These are phyloP conservation scores for Mycena albidolilacea DNA, from an alignment of 768 basidiomycete species.

Conservation along the genomic window DNA sequence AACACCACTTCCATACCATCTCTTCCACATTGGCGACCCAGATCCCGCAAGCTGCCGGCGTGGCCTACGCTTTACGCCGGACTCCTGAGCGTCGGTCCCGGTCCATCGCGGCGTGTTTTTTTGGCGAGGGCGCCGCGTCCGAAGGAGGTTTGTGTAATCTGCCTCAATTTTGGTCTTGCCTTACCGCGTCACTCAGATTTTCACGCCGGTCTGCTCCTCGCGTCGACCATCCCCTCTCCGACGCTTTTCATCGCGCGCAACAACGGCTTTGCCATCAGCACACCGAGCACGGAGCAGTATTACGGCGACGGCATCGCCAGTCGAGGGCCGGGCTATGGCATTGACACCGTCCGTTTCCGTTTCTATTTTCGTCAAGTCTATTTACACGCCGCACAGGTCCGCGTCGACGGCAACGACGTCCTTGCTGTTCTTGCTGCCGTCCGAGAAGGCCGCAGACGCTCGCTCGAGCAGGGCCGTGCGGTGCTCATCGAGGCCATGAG, in stretches of 20 bases:
- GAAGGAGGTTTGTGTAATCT: constrained; percentile 74
- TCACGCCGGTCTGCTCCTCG: constrained; percentile 89
- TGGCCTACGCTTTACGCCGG: constrained; percentile 90
- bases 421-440: constrained; percentile 86
- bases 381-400: constrained; percentile 35
- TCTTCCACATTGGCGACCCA: constrained; percentile 95
- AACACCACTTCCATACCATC: constrained; percentile 93
- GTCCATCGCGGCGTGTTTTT: constrained; percentile 90
- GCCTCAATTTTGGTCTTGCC: constrained; percentile 7
- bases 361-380: no score
- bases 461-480: constrained; percentile 84
- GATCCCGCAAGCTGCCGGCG: constrained; percentile 95
- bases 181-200: constrained; percentile 69
- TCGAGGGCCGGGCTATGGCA: constrained; percentile 92
- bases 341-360: constrained; percentile 74
- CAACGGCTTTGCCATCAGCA: constrained; percentile 97
- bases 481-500: constrained; percentile 93
- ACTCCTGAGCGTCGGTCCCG: constrained; percentile 76
- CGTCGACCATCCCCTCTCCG: constrained; percentile 82
- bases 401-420: constrained; percentile 95
- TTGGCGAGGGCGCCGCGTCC: constrained; percentile 94
- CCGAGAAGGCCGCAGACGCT: constrained; percentile 77
- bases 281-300: constrained; percentile 91
- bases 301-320: constrained; percentile 94
- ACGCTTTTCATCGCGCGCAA: constrained; percentile 83